phyloP scores from a whole-genome alignment of 495 filamentous ascomycete genomes.

The Xylaria cubensis region DNA sequence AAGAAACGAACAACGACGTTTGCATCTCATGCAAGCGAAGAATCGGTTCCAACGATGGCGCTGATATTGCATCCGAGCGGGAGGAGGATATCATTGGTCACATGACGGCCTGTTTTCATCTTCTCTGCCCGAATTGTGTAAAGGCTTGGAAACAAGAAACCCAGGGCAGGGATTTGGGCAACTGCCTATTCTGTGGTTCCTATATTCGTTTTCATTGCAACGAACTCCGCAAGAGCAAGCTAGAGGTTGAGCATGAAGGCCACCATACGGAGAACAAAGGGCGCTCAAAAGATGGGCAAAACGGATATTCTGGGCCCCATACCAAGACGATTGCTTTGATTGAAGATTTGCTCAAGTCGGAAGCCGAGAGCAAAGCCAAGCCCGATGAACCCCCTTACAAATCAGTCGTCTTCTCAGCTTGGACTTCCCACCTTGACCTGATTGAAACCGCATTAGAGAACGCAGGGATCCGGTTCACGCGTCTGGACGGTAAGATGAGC shows the following conservation, averaged over 20 bases:
- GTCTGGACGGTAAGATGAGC: slow-evolving; percentile 88
- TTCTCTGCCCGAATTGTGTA: slow-evolving; percentile 79
- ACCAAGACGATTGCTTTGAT: slow-evolving; percentile 88
- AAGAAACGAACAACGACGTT: slow-evolving; percentile 71
- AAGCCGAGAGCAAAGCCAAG: slow-evolving; percentile 63
- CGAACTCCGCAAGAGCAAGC: slow-evolving; percentile 68
- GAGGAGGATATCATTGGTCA: slow-evolving; percentile 72
- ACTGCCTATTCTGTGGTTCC: slow-evolving; percentile 70
- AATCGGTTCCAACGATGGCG: slow-evolving; percentile 60
- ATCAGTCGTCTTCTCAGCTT: slow-evolving; percentile 90
- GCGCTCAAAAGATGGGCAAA: slow-evolving; percentile 71
- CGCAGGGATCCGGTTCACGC: slow-evolving; percentile 70
- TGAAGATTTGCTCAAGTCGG: slow-evolving; percentile 64
- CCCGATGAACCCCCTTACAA: slow-evolving; percentile 74
- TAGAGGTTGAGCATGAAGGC: slow-evolving; percentile 64
- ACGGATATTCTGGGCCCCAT: slow-evolving; percentile 83
- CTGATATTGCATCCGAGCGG: slow-evolving; percentile 58
- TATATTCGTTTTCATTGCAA: slow-evolving; percentile 66
- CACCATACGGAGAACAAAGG: slow-evolving; percentile 54
- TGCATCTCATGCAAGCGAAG: slow-evolving; percentile 73
- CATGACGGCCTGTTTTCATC: slow-evolving; percentile 83
- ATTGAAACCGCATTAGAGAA: slow-evolving; percentile 84
- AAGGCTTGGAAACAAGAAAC: slow-evolving; percentile 53
- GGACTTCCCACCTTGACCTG: slow-evolving; percentile 93
- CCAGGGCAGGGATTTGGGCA: slow-evolving; percentile 41